Base-by-base conservation (phyloP, 2,329 filamentous ascomycete genomes). In the Colletotrichum eremochloae region DNA sequence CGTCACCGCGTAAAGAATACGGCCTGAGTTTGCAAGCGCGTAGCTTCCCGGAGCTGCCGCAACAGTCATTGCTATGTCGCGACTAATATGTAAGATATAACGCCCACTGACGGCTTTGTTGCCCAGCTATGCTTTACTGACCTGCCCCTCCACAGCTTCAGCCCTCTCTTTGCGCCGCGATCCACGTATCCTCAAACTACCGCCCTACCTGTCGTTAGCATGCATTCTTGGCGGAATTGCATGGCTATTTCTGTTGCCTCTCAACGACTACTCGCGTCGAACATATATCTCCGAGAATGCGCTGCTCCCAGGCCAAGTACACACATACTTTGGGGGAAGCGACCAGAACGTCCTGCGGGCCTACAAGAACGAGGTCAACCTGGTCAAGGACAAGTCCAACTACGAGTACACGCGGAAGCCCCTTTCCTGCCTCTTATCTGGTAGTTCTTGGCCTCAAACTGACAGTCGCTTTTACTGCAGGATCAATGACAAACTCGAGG, bases 261-360 rank as follows among this genome's bases (percentile, higher is more conserved):
- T 98, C 65, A 89, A 98, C 82, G 90, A 95, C 76, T 97, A 98
- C 84, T 97, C 95, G 63, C 91, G 96, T 75, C 88, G 90, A 72
- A 99, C 96, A 1, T 99, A 99, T 82, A 96, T 99, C 70, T 98
- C 96, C 55, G 96, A 99, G 82, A 99, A 99, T 81, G 96, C 96
- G 14, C 90, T 99, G 44, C 86, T 99, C 18, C 96, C 96, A 0
- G 96, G 95, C 2, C 96, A 99, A 82, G 96, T 98, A 11, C 96
- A 98, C 83, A 97, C 96, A 1, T 99, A 99, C 82, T 99, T 99
- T 80, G 92, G 94, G 8, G 96, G 96, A 24, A 97, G 94, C 81
- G 96, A 99, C 80, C 95, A 98, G 84, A 93, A 98, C 81, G 90
- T 98, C 75, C 95, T 98, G 79, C 89, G 95, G 58, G 96, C 94